Conservation (phyloP, 2,329 filamentous ascomycete genomes). For the Emericellopsis cladophorae region DNA sequence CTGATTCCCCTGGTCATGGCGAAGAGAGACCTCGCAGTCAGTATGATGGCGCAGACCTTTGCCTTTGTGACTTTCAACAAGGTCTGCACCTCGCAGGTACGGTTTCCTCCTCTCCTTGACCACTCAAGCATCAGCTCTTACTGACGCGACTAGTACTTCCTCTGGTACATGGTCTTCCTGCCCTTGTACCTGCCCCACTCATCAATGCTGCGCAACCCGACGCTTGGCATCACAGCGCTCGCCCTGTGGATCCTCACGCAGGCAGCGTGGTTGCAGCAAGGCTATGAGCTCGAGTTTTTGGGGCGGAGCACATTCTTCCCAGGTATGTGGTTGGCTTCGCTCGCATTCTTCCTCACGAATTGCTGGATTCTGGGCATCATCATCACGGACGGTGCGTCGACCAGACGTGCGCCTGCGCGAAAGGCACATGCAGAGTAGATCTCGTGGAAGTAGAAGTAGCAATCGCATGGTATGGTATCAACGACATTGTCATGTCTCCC, state of each 20-base stretch:
- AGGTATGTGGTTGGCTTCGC: slow-evolving; percentile 63
- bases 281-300: slow-evolving; percentile 64
- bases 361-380: slow-evolving; percentile 78
- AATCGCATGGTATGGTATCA: no score
- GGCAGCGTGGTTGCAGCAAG: slow-evolving; percentile 64
- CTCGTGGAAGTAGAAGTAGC: no score
- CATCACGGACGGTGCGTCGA: slow-evolving; percentile 44
- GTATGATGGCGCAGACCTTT: slow-evolving; percentile 92
- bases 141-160: slow-evolving; percentile 69
- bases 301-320: slow-evolving; percentile 76
- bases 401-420: no score
- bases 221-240: slow-evolving; percentile 52
- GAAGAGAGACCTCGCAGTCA: slow-evolving; percentile 67
- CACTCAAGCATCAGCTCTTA: not conserved
- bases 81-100: slow-evolving; percentile 93
- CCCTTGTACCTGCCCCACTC: slow-evolving; percentile 82
- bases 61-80: slow-evolving; percentile 98
- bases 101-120: slow-evolving; percentile 8
- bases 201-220: slow-evolving; percentile 48
- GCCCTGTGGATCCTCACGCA: slow-evolving; percentile 66
- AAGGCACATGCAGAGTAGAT: not conserved
- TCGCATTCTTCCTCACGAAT: slow-evolving; percentile 76
- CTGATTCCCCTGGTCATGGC: slow-evolving; percentile 65
- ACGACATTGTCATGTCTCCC: no score
- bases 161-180: slow-evolving; percentile 94